These are phyloP conservation scores for Yamadazyma atlantica DNA, from an alignment of 1,139 yeast genomes.

Conservation along the genomic window DNA sequence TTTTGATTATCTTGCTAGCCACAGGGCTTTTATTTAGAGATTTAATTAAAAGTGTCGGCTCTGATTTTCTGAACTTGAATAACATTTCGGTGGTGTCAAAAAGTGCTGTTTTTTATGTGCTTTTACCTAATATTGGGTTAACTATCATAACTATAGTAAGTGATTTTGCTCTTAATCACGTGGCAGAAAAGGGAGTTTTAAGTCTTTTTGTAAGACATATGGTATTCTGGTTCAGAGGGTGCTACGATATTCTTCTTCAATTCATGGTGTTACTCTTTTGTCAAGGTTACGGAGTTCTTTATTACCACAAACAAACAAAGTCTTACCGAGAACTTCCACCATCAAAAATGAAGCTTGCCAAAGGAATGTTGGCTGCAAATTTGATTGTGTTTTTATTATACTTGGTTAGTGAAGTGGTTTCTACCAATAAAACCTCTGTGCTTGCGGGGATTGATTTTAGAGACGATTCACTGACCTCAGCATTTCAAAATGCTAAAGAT, in stretches of 20 bases:
- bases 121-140: constrained; percentile 23
- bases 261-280: constrained; percentile 28
- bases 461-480: not conserved
- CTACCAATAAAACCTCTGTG: not conserved
- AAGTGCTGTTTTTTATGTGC: constrained; percentile 28
- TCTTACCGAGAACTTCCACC: constrained; percentile 30
- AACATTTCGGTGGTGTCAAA: constrained; percentile 36
- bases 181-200: constrained; percentile 7
- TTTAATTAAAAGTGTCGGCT: constrained; percentile 28
- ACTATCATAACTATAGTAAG: constrained; percentile 12
- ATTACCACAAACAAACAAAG: constrained; percentile 26
- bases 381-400: constrained; percentile 6
- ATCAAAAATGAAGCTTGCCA: constrained; percentile 18
- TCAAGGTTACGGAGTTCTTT: constrained; percentile 43
- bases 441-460: constrained; percentile 2
- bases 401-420: not conserved
- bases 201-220: constrained; percentile 1
- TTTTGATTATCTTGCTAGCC: constrained; percentile 18
- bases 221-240: not conserved
- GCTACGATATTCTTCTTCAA: constrained; percentile 9
- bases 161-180: constrained; percentile 20
- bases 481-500: not conserved
- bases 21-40: constrained; percentile 26
- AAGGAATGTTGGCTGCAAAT: constrained; percentile 15
- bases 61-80: constrained; percentile 30